Conservation (phyloP, 768 basidiomycete genomes). For the Boletellus sp. region DNA sequence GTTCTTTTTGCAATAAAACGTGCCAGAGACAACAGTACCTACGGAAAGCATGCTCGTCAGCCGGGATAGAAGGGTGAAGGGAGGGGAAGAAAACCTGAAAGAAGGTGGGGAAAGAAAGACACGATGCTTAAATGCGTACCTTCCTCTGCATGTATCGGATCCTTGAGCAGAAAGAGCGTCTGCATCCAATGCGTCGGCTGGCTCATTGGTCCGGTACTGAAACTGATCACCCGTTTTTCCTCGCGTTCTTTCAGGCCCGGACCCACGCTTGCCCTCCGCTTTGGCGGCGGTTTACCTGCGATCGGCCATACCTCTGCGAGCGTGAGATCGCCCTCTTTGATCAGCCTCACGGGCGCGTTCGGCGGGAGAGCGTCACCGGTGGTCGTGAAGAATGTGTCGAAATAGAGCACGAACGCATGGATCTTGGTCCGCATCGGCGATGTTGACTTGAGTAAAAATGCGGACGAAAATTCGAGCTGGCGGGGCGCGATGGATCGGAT, state of each 20-base stretch:
- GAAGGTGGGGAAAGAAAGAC: too few relatives aligned
- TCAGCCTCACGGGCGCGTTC: slow-evolving; percentile 48
- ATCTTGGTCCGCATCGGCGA: slow-evolving; percentile 59
- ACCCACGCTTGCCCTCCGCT: slow-evolving; percentile 57
- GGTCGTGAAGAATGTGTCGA: slow-evolving; percentile 88
- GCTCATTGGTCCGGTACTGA: slow-evolving; percentile 88
- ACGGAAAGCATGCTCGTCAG: not conserved
- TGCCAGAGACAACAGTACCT: slow-evolving; percentile 76
- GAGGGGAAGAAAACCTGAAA: not conserved
- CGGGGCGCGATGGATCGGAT: slow-evolving; percentile 58
- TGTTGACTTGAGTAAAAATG: slow-evolving; percentile 70
- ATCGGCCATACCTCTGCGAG: slow-evolving; percentile 82
- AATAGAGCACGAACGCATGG: slow-evolving; percentile 84
- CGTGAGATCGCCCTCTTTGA: slow-evolving; percentile 54
- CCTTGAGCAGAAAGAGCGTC: slow-evolving; percentile 79
- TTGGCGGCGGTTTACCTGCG: slow-evolving; percentile 58
- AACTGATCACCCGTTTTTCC: slow-evolving; percentile 50
- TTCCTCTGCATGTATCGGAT: slow-evolving; percentile 73
- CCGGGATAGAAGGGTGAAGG: not conserved
- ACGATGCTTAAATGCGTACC: slow-evolving; percentile 42
- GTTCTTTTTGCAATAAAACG: slow-evolving; percentile 83
- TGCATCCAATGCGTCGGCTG: slow-evolving; percentile 97
- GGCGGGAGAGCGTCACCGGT: slow-evolving; percentile 51
- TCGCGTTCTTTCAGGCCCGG: slow-evolving; percentile 40
- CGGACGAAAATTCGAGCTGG: slow-evolving; percentile 75